Conservation (phyloP, 345 rosid species). For the Arabis alpina region DNA sequence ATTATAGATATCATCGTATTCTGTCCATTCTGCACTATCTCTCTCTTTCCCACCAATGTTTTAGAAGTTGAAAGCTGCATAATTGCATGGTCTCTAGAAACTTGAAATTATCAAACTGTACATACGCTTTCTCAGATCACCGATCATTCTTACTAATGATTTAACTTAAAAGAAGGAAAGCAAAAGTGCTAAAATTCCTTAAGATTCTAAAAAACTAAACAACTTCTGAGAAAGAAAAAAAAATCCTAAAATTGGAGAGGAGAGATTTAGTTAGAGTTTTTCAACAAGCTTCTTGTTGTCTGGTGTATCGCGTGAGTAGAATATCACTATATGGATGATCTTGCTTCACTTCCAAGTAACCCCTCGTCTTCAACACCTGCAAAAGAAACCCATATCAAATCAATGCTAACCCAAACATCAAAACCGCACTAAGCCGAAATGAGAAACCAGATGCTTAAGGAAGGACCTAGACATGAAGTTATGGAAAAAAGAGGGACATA, state of each 20-base stretch:
- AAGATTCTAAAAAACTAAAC: constrained; percentile 4
- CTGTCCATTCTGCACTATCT: too few species aligned
- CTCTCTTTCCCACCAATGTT: too few species aligned
- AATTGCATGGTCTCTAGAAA: neutral
- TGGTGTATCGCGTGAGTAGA: constrained; percentile 36
- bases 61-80: too few species aligned
- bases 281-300: constrained; percentile 40
- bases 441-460: neutral
- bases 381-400: constrained; percentile 4
- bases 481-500: constrained; percentile 35
- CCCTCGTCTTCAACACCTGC: constrained; percentile 75
- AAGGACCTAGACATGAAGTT: neutral
- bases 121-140: neutral
- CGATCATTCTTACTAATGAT: neutral
- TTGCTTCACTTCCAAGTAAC: constrained; percentile 66
- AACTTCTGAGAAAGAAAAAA: neutral
- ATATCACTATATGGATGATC: constrained; percentile 61
- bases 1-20: too few species aligned
- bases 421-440: neutral
- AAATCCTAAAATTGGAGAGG: constrained; percentile 3
- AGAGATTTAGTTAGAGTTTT: neutral
- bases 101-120: neutral
- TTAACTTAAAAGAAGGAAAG: neutral
- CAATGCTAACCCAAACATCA: neutral
- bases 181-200: neutral